These are phyloP conservation scores for Wickerhamiella sorbophila DNA, from an alignment of 805 yeast species.

Conservation along the genomic window DNA sequence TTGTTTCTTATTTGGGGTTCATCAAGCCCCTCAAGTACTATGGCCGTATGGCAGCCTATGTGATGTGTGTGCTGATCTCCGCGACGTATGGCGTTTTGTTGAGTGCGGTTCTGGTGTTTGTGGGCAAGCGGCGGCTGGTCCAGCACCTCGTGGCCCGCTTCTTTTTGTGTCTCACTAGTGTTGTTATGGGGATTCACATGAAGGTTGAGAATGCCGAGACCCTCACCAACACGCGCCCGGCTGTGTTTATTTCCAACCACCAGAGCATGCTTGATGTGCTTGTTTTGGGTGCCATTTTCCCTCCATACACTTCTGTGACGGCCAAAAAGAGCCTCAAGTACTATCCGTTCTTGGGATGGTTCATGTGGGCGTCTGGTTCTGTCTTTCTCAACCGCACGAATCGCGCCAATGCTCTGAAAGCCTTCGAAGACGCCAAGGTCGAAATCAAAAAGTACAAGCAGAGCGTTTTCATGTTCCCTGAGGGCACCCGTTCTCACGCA, in stretches of 20 bases:
- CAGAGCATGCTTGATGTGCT: conserved; percentile 80
- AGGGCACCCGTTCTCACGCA: conserved; percentile 85
- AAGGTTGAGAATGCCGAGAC: conserved; percentile 48
- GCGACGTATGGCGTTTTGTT: conserved; percentile 31
- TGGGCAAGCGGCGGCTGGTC: conserved; percentile 65
- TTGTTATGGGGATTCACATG: conserved; percentile 53
- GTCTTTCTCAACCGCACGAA: conserved; percentile 77
- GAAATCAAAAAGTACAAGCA: conserved; percentile 49
- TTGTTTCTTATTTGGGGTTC: conserved; percentile 23
- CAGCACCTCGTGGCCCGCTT: conserved; percentile 86
- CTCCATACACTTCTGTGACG: conserved; percentile 79
- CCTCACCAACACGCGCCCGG: conserved; percentile 42
- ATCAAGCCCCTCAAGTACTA: conserved; percentile 25
- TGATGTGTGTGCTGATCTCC: conserved; percentile 19
- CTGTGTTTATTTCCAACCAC: conserved; percentile 73
- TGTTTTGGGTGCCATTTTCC: conserved; percentile 70
- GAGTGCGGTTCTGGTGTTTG: conserved; percentile 46
- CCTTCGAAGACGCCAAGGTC: conserved; percentile 55
- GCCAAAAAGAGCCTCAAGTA: conserved; percentile 75
- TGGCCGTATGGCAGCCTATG: conserved; percentile 21
- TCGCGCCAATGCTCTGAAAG: conserved; percentile 58
- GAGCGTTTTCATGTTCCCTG: conserved; percentile 85
- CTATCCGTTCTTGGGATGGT: conserved; percentile 92
- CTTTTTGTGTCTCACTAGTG: conserved; percentile 49
- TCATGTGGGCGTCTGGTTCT: conserved; percentile 82